Evolutionary conservation across 192 early-diverging fungal genomes (phyloP), one percentile per base, ranked within the genome.

Genomic region (Funneliformis geosporum): DNA sequence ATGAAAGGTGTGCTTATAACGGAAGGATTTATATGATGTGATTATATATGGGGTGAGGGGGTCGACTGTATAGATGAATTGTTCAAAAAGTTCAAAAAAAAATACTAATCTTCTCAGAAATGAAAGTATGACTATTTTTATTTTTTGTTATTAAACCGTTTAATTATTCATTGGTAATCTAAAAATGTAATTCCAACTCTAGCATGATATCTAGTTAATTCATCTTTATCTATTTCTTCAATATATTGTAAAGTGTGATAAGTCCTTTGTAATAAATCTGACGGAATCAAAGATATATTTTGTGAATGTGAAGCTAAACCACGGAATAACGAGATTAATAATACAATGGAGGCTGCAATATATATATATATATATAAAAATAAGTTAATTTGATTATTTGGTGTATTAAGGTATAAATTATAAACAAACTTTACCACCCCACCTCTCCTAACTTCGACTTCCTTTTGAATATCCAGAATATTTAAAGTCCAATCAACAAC

Each of bases 151-250:
- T n/a, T n/a, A n/a, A n/a, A n/a, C n/a, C n/a, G n/a, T n/a, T n/a
- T n/a, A n/a, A 33, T 33, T 33, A 33, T 33, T 33, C 33, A n/a
- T n/a, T n/a, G n/a, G 33, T 33, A 33, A 33, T 33, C 33, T 33
- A 33, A 33, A 33, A 33, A 33, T 33, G 33, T 90, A 40, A 95
- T 82, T 0, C 90, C 93, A 16, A 90, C 79, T 44, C 92, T 84
- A 9, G 95, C 93, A 65, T 97, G 92, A 62, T 89, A 81, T 50
- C 91, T 83, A 27, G 89, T 90, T 44, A 96, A 73, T 43, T 93
- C 88, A 81, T 97, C 96, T 2, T 83, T 47, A 76, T 97, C 95
- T 0, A 85, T 88, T 8, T 87, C 85, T 72, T 89, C 90, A 28
- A 93, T 82, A 65, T 91, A 89, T 27, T 88, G 80, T 46, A 97